Evolutionary conservation across 495 filamentous ascomycete genomes (phyloP).

Genomic region (Penicillium waksmanii): DNA sequence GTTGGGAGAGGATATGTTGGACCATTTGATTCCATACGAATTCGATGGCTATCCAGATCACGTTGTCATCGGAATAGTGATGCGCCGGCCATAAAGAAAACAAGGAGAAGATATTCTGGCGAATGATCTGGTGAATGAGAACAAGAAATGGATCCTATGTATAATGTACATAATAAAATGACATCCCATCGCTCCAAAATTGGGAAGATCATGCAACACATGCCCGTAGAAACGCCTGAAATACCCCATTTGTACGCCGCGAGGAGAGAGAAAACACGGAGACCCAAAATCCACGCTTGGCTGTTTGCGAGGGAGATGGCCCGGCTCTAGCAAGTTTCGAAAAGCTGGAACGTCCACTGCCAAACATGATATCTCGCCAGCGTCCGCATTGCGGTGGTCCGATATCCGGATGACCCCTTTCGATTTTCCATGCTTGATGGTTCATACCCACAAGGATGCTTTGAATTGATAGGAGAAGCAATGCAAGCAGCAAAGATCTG

Average conservation of each 20-base stretch:
- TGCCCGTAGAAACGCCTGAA: conserved; percentile 34
- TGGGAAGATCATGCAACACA: conserved; percentile 30
- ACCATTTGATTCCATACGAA: not conserved
- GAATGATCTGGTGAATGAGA: conserved; percentile 11
- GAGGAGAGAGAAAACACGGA: conserved; percentile 27
- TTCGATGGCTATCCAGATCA: not conserved
- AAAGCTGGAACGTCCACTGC: not conserved
- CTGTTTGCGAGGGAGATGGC: not conserved
- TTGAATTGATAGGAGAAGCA: conserved; percentile 6
- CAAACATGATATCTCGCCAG: not conserved
- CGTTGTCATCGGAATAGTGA: not conserved
- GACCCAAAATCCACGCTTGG: not conserved
- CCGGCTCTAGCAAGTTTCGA: not conserved
- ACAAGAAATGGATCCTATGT: conserved; percentile 21
- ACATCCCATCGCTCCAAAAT: conserved; percentile 22
- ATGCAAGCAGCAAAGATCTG: conserved; percentile 15
- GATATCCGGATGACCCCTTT: not conserved
- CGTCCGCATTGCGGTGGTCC: not conserved
- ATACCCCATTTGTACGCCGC: conserved; percentile 26
- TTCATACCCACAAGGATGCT: not conserved
- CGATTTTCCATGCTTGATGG: conserved; percentile 2
- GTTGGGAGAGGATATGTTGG: not conserved
- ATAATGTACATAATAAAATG: conserved; percentile 32
- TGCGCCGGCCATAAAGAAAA: not conserved
- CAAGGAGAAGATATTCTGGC: conserved; percentile 11